A percentile compares a stretch with the other conserved stretches of the same genome.
Evolutionary conservation across 2,329 filamentous ascomycete genomes (phyloP).

Genomic region (Nannizziopsis barbatae): DNA sequence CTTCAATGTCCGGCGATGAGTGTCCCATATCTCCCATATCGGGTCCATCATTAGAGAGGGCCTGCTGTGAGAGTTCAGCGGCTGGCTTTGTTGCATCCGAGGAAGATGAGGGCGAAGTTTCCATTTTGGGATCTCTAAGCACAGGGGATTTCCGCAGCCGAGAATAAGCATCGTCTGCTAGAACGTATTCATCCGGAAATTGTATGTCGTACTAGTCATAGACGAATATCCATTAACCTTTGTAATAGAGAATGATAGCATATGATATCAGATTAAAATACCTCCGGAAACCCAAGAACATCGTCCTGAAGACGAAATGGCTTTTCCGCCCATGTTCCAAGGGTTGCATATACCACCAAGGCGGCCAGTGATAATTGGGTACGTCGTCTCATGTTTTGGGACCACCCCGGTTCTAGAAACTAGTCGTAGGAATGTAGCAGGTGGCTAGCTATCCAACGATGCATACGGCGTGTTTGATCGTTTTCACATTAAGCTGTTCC

Average conservation of each 20-base stretch:
- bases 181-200: constrained; percentile 61
- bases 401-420: no score
- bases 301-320: constrained; percentile 82
- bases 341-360: constrained; percentile 24
- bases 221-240: no score
- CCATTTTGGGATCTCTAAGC: constrained; percentile 16
- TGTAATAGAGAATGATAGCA: no score
- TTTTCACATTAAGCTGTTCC: no score
- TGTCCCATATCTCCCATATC: constrained; percentile 52
- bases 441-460: no score
- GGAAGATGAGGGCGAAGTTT: constrained; percentile 13
- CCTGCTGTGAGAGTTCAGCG: constrained; percentile 15
- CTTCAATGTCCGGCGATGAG: constrained; percentile 50
- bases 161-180: constrained; percentile 56
- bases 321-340: constrained; percentile 42
- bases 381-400: constrained; percentile 8
- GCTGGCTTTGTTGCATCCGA: constrained; percentile 8
- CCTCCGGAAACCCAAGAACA: constrained; percentile 74
- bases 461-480: no score
- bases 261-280: constrained; percentile 28
- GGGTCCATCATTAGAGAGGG: constrained; percentile 20
- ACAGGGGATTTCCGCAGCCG: constrained; percentile 35
- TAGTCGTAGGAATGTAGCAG: no score
- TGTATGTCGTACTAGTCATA: constrained; percentile 60
- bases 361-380: constrained; percentile 17